A percentile compares a stretch with the other conserved stretches of the same genome.
Evolutionary conservation across 192 early-diverging fungal species (phyloP).

Genomic region (Polychytrium aggregatum): DNA sequence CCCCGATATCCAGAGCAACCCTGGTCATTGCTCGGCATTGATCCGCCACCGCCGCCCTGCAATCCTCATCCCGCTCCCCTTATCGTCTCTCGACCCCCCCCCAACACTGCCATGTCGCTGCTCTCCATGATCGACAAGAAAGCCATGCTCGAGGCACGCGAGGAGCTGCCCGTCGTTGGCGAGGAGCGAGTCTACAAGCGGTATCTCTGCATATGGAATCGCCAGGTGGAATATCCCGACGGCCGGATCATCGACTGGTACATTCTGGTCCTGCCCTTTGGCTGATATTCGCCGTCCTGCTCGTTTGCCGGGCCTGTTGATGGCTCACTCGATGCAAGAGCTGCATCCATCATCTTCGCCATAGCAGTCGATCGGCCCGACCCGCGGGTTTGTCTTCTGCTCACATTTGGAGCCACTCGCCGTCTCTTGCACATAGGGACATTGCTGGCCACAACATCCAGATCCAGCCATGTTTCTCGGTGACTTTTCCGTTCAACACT

Average conservation of each 20-base stretch:
- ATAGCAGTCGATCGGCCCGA: too few relatives aligned
- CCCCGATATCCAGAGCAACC: too few relatives aligned
- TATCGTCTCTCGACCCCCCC: too few relatives aligned
- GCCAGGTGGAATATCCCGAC: conserved; percentile 27
- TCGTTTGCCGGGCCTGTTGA: neutral
- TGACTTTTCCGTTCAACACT: conserved; percentile 40
- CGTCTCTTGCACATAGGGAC: conserved; percentile 26
- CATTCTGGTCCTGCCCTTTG: neutral
- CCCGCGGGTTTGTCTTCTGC: too few relatives aligned
- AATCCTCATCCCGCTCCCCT: too few relatives aligned
- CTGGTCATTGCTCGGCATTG: too few relatives aligned
- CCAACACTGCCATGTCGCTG: too few relatives aligned
- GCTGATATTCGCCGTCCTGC: neutral
- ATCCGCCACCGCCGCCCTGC: too few relatives aligned
- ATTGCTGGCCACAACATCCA: conserved; percentile 32
- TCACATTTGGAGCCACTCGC: too few relatives aligned
- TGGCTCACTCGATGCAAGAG: neutral
- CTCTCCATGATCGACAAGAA: too few relatives aligned
- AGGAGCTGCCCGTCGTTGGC: conserved; percentile 4
- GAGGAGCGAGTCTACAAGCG: conserved; percentile 32
- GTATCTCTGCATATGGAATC: conserved; percentile 10
- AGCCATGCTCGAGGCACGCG: neutral
- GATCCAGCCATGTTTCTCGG: conserved; percentile 34
- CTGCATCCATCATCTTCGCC: too few relatives aligned
- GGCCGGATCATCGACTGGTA: conserved; percentile 36